A percentile compares a stretch with the other conserved stretches of the same genome.
These are phyloP conservation scores for Zarea fungicola DNA, from an alignment of 2,329 filamentous ascomycete species.

Conservation along the genomic window DNA sequence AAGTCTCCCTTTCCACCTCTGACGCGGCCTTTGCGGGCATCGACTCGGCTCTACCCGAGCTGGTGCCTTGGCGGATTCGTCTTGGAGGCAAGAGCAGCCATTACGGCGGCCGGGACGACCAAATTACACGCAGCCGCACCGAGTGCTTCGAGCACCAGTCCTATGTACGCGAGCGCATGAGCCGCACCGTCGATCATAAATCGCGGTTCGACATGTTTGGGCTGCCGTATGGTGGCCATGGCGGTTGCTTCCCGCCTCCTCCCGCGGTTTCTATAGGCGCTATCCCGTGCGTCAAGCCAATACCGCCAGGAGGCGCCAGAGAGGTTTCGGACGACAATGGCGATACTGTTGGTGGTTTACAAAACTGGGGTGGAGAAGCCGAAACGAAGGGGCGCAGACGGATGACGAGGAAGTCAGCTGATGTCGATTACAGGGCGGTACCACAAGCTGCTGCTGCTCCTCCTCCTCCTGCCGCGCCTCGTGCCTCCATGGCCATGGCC, in stretches of 20 bases:
- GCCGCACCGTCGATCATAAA: conserved; percentile 9
- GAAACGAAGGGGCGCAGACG: too few relatives aligned
- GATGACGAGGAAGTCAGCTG: too few relatives aligned
- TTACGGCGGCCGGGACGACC: conserved; percentile 15
- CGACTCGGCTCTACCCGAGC: conserved; percentile 48
- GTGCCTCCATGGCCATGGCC: background rate
- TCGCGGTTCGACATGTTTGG: conserved; percentile 12
- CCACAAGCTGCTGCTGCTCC: too few relatives aligned
- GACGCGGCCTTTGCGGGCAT: conserved; percentile 54
- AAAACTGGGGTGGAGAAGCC: too few relatives aligned
- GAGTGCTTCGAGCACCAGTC: conserved; percentile 27
- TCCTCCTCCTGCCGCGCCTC: too few relatives aligned
- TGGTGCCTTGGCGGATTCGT: conserved; percentile 51
- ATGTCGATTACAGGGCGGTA: too few relatives aligned
- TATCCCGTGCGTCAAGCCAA: too few relatives aligned
- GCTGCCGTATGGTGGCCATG: background rate
- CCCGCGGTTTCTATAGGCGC: too few relatives aligned
- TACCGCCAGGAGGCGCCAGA: too few relatives aligned
- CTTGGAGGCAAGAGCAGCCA: conserved; percentile 28
- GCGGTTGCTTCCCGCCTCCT: too few relatives aligned
- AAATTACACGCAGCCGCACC: conserved; percentile 30
- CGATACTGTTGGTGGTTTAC: too few relatives aligned
- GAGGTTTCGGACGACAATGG: too few relatives aligned
- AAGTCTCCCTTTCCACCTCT: conserved; percentile 57
- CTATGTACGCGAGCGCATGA: conserved; percentile 21